Evolutionary conservation across 768 basidiomycete species (phyloP), one percentile per base, ranked within the genome.

Genomic region (Pulveroboletus frians): DNA sequence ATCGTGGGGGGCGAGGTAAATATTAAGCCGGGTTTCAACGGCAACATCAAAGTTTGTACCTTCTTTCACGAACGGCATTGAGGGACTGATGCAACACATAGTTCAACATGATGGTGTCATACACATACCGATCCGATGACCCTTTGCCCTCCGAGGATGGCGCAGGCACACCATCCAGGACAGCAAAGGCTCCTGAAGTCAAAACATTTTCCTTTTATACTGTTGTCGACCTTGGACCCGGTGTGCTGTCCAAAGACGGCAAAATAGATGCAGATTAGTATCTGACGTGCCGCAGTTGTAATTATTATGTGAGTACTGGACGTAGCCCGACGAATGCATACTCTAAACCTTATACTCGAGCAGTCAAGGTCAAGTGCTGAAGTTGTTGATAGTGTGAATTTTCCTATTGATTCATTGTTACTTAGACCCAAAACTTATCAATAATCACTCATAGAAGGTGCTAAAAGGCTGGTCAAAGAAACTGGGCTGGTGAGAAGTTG

Each of bases 81-180:
- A 26, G 4, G 29, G 14, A 51, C 38, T 63, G 21, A 53, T 31
- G 29, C 8, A 10, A 9, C 43, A n/a, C 30, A 36, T 65, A 97
- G 94, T 93, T 93, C 66, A 93, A 93, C 59, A 85, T 98, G 81
- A 78, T 93, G 53, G 86, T 99, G 2, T 82, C 91, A 3, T 97
- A 92, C 67, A 95, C 92, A 0, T 99, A 98, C 65, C 81, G 88
- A 30, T 86, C 91, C 0, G 95, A 98, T 60, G 94, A 96, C 52
- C 77, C 83, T 20, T 74, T 80, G 3, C 79, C 81, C 13, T 78
- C 81, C 1, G 83, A 85, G 45, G 78, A 80, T 52, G 80, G 78
- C 44, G 77, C 77, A 21, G 72, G 58, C 43, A 72, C 69, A n/a
- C 69, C 67, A 9, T 71, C 71, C 14, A 70, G 74, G 36, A 69